A percentile compares a stretch with the other conserved stretches of the same genome.
These are phyloP conservation scores for Diplogelasinospora grovesii DNA, from an alignment of 495 filamentous ascomycete genomes.

Conservation along the genomic window DNA sequence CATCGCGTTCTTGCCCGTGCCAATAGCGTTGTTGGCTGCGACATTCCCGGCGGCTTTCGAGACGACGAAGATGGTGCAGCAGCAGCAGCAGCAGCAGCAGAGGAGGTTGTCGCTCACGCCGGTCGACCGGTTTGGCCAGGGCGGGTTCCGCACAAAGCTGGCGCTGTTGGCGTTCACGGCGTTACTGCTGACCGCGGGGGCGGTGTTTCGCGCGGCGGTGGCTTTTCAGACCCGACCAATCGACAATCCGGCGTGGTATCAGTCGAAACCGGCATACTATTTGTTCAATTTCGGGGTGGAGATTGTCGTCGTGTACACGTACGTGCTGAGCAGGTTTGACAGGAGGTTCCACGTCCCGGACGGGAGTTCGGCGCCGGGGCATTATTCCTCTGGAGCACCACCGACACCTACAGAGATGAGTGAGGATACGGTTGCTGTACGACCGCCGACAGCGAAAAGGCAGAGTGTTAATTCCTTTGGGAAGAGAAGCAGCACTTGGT, in stretches of 20 bases:
- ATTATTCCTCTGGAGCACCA: no score
- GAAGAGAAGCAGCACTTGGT: conserved; percentile 2
- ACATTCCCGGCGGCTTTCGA: conserved; percentile 50
- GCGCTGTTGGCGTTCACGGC: conserved; percentile 51
- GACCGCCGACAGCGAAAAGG: no score
- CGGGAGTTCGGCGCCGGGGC: conserved; percentile 33
- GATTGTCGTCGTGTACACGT: conserved; percentile 57
- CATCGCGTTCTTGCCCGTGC: conserved; percentile 69
- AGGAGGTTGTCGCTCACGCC: no score
- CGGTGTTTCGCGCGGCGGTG: conserved; percentile 57
- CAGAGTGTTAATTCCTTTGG: conserved; percentile 1
- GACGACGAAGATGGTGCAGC: no score
- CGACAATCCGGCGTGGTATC: conserved; percentile 57
- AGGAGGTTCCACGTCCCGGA: conserved; percentile 64
- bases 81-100: no score
- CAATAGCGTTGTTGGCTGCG: conserved; percentile 45
- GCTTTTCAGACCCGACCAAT: conserved; percentile 48
- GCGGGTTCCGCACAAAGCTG: conserved; percentile 58
- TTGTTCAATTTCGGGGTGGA: conserved; percentile 72
- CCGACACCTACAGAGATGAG: no score
- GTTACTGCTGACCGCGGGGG: conserved; percentile 59
- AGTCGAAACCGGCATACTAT: conserved; percentile 68
- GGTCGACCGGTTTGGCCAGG: conserved; percentile 66
- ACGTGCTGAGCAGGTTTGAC: conserved; percentile 62
- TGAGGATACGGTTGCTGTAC: no score